phyloP scores from a whole-genome alignment of 768 basidiomycete genomes.

The Neoboletus brunneissimus region DNA sequence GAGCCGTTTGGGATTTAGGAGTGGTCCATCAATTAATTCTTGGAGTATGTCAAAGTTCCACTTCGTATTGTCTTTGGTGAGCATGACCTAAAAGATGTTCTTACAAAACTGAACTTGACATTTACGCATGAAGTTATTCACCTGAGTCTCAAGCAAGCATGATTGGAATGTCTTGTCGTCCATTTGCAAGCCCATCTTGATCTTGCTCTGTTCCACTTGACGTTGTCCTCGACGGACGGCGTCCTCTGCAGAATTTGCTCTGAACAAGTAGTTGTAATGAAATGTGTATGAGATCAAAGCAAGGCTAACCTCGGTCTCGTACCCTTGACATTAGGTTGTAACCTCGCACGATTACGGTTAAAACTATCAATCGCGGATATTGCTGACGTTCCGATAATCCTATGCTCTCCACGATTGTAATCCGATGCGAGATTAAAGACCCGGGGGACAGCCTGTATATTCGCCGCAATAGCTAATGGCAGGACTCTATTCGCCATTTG shows the following conservation, averaged over 20 bases:
- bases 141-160: slow-evolving; percentile 82
- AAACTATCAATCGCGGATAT: slow-evolving; percentile 89
- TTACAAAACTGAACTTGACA: neutral
- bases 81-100: slow-evolving; percentile 59
- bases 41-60: slow-evolving; percentile 92
- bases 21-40: slow-evolving; percentile 87
- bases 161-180: slow-evolving; percentile 92
- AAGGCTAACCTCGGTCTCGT: slow-evolving; percentile 59
- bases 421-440: slow-evolving; percentile 84
- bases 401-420: slow-evolving; percentile 70
- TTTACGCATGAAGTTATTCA: slow-evolving; percentile 29
- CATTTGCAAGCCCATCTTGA: slow-evolving; percentile 91
- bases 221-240: slow-evolving; percentile 83
- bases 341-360: slow-evolving; percentile 79
- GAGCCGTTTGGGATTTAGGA: slow-evolving; percentile 86
- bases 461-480: slow-evolving; percentile 77
- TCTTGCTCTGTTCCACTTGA: slow-evolving; percentile 85
- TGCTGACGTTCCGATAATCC: slow-evolving; percentile 81
- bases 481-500: slow-evolving; percentile 85
- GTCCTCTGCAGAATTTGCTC: slow-evolving; percentile 83
- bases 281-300: neutral
- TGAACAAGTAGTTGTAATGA: slow-evolving; percentile 21
- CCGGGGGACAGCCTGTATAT: slow-evolving; percentile 81
- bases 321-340: slow-evolving; percentile 59
- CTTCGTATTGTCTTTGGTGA: slow-evolving; percentile 82